Evolutionary conservation across 2,329 filamentous ascomycete species (phyloP).

Genomic region (Sclerotinia trifoliorum): DNA sequence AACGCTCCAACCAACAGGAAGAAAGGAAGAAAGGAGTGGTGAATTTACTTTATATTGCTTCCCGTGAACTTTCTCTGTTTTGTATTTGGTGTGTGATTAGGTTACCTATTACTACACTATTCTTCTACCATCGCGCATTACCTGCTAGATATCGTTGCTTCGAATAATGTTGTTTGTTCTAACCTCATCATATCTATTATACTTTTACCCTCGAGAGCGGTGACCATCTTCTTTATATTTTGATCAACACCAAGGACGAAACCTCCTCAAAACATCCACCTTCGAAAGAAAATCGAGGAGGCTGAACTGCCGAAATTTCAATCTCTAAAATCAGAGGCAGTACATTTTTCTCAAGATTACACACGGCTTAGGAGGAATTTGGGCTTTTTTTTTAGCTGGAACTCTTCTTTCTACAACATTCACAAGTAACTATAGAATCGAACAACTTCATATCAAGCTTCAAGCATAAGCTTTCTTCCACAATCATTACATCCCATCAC

Average conservation of each 20-base stretch:
- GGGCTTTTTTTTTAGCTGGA: background rate
- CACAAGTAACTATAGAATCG: background rate
- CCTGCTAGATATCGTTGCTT: background rate
- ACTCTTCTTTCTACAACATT: background rate
- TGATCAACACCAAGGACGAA: background rate
- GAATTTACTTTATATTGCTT: background rate
- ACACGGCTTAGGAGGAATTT: background rate
- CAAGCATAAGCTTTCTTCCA: background rate
- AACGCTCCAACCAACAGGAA: conserved; percentile 9
- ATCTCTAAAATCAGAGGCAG: background rate
- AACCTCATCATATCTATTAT: background rate
- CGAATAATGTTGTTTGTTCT: conserved; percentile 11
- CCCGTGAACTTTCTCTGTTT: background rate
- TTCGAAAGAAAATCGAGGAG: conserved; percentile 11
- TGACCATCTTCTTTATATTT: conserved; percentile 7
- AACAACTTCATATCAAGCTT: conserved; percentile 1
- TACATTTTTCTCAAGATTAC: conserved; percentile 10
- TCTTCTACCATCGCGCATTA: background rate
- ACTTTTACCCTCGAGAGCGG: background rate
- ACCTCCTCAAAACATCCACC: conserved; percentile 9
- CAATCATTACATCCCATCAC: background rate
- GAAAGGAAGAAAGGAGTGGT: background rate
- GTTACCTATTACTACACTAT: background rate
- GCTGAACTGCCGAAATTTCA: conserved; percentile 15
- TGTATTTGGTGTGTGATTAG: background rate